Evolutionary conservation across 805 yeast genomes (phyloP).

Genomic region (Saccharomycopsis fermentans): DNA sequence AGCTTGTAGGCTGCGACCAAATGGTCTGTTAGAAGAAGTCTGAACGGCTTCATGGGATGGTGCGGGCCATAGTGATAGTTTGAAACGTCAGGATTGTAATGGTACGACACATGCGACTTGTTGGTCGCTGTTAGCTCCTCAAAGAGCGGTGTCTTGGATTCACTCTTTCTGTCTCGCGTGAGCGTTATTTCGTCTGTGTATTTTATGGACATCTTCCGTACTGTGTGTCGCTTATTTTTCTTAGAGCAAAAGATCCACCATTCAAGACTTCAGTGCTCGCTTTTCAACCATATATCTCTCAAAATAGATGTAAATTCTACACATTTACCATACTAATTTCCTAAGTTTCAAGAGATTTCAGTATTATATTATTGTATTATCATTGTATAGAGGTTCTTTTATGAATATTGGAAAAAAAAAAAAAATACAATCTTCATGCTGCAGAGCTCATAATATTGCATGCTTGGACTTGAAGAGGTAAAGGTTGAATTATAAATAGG

Average conservation of each 20-base stretch:
- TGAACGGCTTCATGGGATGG: slow-evolving; percentile 98
- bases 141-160: slow-evolving; percentile 35
- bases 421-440: too few relatives aligned
- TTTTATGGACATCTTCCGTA: slow-evolving; percentile 3
- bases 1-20: slow-evolving; percentile 75
- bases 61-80: slow-evolving; percentile 83
- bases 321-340: too few relatives aligned
- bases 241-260: too few relatives aligned
- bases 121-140: slow-evolving; percentile 34
- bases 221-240: too few relatives aligned
- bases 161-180: slow-evolving; percentile 32
- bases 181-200: slow-evolving; percentile 25
- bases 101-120: slow-evolving; percentile 69
- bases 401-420: too few relatives aligned
- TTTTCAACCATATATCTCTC: too few relatives aligned
- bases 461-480: not conserved
- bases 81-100: slow-evolving; percentile 71
- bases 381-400: too few relatives aligned
- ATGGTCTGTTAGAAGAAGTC: slow-evolving; percentile 90
- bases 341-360: too few relatives aligned
- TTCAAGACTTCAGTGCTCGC: too few relatives aligned
- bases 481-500: not conserved
- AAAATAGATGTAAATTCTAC: too few relatives aligned
- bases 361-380: too few relatives aligned
- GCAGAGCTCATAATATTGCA: not conserved